Base-by-base conservation (phyloP, 352 stramenopile genomes). In the Labyrinthula sp. region DNA sequence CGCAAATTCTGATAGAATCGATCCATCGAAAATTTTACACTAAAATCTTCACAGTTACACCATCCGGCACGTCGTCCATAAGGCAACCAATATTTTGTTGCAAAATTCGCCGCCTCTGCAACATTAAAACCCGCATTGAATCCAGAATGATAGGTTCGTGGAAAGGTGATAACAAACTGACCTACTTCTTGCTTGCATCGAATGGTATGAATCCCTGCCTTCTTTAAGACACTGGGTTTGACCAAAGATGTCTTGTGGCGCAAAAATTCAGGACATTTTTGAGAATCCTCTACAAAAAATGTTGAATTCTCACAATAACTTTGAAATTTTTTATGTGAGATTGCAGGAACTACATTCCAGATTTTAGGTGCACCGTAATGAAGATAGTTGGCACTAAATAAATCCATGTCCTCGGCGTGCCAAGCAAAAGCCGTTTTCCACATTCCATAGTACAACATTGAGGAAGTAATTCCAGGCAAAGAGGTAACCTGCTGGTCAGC, bases 401-500 rank as follows among this genome's bases (percentile, higher is more conserved):
- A 56, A 52, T 92, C 79, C 65, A 90, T 83, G 52, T 92, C 79
- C 59, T 92, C 79, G 35, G 74, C 84, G 55, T 92, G 79, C 48
- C 83, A 85, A 0, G 79, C 75, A 56, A 92, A 91, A 70, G 89
- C 85, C 45, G 77, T 72, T 8, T 74, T 62, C 78, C 78, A 91
- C 71, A 84, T 89, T 56, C 79, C 79, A 56, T 88, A 83, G 58
- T 91, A 91, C 21, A 91, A 64, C 78, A 90, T 90, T 1, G 78
- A 59, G 15, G 66, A 72, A 7, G 71, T 90, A 40, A 90, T 71
- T 14, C 78, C 78, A 2, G 73, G 71, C 18, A 82, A n/a, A n/a
- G n/a, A n/a, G n/a, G n/a, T n/a, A 54, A 12, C 10, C 12, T n/a
- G 12, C 10, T 15, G 78, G 68, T 31, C 79, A 79, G 52, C 58